phyloP scores from a whole-genome alignment of 495 filamentous ascomycete species.

The Parathielavia hyrcaniae region DNA sequence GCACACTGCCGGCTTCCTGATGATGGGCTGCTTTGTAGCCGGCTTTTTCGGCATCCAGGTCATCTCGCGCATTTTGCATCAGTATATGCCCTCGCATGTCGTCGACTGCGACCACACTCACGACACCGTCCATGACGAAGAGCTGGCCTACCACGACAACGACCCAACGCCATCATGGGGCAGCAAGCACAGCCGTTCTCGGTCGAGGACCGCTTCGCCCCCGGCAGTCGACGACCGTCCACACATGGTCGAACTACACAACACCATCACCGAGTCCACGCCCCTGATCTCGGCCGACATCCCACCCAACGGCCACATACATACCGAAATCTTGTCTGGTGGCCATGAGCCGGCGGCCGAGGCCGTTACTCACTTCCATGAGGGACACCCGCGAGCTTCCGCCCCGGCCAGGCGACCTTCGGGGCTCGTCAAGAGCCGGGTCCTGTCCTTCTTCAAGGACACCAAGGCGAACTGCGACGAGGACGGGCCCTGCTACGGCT shows the following conservation, averaged over 20 bases:
- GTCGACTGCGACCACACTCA: constrained; percentile 89
- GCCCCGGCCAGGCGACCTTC: constrained; percentile 39
- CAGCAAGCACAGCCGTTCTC: constrained; percentile 3
- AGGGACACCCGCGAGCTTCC: constrained; percentile 1
- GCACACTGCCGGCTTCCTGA: constrained; percentile 58
- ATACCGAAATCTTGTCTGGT: constrained; percentile 10
- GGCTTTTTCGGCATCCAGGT: constrained; percentile 82
- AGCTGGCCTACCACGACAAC: constrained; percentile 27
- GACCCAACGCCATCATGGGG: constrained; percentile 9
- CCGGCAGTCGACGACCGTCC: constrained; percentile 22
- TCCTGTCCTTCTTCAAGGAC: constrained; percentile 61
- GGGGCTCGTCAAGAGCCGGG: constrained; percentile 43
- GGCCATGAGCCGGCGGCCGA: constrained; percentile 11
- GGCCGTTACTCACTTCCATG: constrained; percentile 14
- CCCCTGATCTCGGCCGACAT: constrained; percentile 22
- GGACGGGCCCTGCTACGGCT: constrained; percentile 72
- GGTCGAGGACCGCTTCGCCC: constrained; percentile 27
- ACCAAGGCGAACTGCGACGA: constrained; percentile 66
- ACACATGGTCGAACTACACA: constrained; percentile 22
- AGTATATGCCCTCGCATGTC: constrained; percentile 81
- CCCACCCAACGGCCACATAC: constrained; percentile 10
- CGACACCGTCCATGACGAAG: constrained; percentile 42
- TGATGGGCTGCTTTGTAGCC: constrained; percentile 70
- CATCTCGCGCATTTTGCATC: constrained; percentile 72
- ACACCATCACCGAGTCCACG: constrained; percentile 26